Evolutionary conservation across 345 rosid genomes (phyloP).

Genomic region (Corchorus capsularis): DNA sequence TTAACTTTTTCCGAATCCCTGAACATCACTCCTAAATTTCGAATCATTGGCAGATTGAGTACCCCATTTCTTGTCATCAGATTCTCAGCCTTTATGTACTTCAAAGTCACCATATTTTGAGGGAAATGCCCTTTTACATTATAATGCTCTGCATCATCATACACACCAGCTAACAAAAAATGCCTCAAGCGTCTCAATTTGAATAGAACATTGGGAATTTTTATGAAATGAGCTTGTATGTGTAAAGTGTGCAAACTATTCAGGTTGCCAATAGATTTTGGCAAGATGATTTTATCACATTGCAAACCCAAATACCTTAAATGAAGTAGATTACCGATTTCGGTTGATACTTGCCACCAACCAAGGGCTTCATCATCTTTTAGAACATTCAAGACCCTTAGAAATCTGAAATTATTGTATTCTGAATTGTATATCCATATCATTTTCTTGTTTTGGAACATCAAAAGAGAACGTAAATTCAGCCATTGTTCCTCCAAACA

Average conservation of each 20-base stretch:
- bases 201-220: not conserved
- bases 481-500: not conserved
- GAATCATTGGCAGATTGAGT: not conserved
- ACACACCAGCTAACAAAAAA: not conserved
- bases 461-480: not conserved
- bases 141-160: not conserved
- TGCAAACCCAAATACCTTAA: not conserved
- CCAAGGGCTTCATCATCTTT: not conserved
- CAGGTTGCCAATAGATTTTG: not conserved
- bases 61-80: not conserved
- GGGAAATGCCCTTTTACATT: not conserved
- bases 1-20: not conserved
- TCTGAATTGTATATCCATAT: not conserved
- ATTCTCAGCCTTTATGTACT: not conserved
- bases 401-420: not conserved
- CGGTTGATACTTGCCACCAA: not conserved
- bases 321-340: not conserved
- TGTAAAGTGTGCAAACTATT: not conserved
- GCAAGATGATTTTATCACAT: not conserved
- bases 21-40: not conserved
- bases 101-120: not conserved
- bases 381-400: not conserved
- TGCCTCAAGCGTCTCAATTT: slow-evolving; percentile 1
- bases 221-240: accelerated
- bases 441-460: not conserved